These are phyloP conservation scores for Penicillium decumbens DNA, from an alignment of 2,329 filamentous ascomycete species.

Conservation along the genomic window DNA sequence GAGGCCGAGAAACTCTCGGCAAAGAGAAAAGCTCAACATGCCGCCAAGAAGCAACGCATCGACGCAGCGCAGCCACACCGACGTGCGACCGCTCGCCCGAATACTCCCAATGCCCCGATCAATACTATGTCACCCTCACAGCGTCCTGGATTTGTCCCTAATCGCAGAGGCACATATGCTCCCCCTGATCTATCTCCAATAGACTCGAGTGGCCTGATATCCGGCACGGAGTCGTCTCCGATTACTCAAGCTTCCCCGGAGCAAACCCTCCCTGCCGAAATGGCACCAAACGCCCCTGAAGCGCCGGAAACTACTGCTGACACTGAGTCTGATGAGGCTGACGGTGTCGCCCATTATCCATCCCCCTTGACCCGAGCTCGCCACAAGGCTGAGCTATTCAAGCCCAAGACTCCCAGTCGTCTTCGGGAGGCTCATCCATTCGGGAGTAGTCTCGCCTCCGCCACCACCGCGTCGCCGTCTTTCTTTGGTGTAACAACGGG, in stretches of 20 bases:
- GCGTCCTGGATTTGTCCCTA: conserved; percentile 22
- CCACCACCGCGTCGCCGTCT: conserved; percentile 11
- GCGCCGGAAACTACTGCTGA: conserved; percentile 6
- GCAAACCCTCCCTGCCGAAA: background rate
- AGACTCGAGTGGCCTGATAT: conserved; percentile 30
- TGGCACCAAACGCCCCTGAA: background rate
- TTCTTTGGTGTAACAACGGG: background rate
- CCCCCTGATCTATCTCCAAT: conserved; percentile 14
- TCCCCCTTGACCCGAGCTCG: conserved; percentile 35
- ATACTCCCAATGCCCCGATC: conserved; percentile 1
- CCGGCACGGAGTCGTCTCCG: conserved; percentile 20
- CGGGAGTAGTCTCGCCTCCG: conserved; percentile 19
- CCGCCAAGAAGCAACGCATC: conserved; percentile 13
- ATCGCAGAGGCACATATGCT: conserved; percentile 25
- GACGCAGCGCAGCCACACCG: conserved; percentile 10
- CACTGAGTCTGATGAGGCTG: conserved; percentile 19
- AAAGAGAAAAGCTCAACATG: conserved; percentile 1
- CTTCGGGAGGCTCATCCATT: conserved; percentile 36
- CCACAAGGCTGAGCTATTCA: conserved; percentile 40
- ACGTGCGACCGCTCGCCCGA: background rate
- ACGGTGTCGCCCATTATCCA: conserved; percentile 12
- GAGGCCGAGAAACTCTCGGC: conserved; percentile 4
- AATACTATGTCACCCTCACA: conserved; percentile 6
- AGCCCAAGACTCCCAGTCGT: conserved; percentile 42
- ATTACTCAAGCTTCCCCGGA: background rate